Evolutionary conservation across 805 yeast species (phyloP).

Genomic region (Kodamaea sagamina): DNA sequence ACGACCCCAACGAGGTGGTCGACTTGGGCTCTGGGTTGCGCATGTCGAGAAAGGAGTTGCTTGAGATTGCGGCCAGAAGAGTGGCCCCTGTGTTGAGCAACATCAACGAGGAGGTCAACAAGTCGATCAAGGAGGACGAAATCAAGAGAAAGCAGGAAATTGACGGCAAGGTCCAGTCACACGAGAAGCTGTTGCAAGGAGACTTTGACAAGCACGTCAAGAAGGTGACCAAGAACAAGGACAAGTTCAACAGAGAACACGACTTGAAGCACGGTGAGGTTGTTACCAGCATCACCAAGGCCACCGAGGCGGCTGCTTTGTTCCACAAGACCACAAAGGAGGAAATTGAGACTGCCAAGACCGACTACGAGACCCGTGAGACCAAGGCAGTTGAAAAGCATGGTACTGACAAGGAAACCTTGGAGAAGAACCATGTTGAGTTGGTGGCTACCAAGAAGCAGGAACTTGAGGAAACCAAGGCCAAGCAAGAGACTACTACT

Average conservation of each 20-base stretch:
- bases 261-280: constrained; percentile 30
- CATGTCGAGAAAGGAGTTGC: constrained; percentile 55
- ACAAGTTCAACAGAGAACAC: constrained; percentile 44
- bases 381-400: constrained; percentile 48
- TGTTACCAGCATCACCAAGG: constrained; percentile 23
- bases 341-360: constrained; percentile 47
- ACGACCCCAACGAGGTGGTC: constrained; percentile 50
- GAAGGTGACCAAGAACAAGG: constrained; percentile 40
- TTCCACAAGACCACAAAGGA: constrained; percentile 44
- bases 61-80: constrained; percentile 55
- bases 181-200: constrained; percentile 37
- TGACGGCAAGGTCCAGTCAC: constrained; percentile 36
- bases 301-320: constrained; percentile 34
- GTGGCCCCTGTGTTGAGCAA: constrained; percentile 55
- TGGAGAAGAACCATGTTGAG: constrained; percentile 45
- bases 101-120: constrained; percentile 52
- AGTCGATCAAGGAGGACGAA: constrained; percentile 46
- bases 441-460: constrained; percentile 47
- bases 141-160: constrained; percentile 41
- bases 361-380: constrained; percentile 50
- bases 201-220: constrained; percentile 39
- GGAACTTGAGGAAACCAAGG: constrained; percentile 44
- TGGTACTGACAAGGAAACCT: constrained; percentile 43
- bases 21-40: constrained; percentile 56
- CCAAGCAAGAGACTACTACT: constrained; percentile 44